phyloP scores from a whole-genome alignment of 768 basidiomycete genomes.

The Fistulinella prunicolor region DNA sequence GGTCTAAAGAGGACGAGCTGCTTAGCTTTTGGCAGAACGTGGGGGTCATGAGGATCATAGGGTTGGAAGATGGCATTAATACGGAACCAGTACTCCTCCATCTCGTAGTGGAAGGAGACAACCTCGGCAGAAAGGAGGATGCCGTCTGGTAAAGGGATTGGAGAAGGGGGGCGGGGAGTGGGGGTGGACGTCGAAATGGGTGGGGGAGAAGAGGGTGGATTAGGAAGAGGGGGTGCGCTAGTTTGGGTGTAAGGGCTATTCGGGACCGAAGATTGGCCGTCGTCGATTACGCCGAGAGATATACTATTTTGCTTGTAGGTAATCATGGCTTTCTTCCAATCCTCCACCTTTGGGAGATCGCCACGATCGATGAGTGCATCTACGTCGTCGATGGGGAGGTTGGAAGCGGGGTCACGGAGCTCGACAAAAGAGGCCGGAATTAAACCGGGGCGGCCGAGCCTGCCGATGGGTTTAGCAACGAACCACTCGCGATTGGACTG shows the following conservation, averaged over 20 bases:
- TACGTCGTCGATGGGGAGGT: constrained; percentile 72
- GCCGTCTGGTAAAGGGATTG: constrained; percentile 69
- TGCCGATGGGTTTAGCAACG: constrained; percentile 96
- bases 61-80: constrained; percentile 88
- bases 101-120: constrained; percentile 96
- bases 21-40: constrained; percentile 59
- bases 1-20: constrained; percentile 88
- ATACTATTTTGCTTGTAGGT: constrained; percentile 97
- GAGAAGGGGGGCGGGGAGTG: constrained; percentile 36
- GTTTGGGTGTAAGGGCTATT: constrained; percentile 40
- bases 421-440: constrained; percentile 98
- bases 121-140: constrained; percentile 85
- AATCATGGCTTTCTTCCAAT: constrained; percentile 96
- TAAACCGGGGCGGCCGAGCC: constrained; percentile 90
- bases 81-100: constrained; percentile 97
- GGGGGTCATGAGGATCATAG: constrained; percentile 58
- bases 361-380: constrained; percentile 79
- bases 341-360: constrained; percentile 93
- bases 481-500: constrained; percentile 99
- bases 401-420: constrained; percentile 89
- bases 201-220: constrained; percentile 2
- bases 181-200: constrained; percentile 7
- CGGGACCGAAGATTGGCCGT: constrained; percentile 41
- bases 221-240: constrained; percentile 12
- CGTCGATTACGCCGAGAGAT: constrained; percentile 87